phyloP scores from a whole-genome alignment of 176 grass and related monocot species.

The Themeda triandra region DNA sequence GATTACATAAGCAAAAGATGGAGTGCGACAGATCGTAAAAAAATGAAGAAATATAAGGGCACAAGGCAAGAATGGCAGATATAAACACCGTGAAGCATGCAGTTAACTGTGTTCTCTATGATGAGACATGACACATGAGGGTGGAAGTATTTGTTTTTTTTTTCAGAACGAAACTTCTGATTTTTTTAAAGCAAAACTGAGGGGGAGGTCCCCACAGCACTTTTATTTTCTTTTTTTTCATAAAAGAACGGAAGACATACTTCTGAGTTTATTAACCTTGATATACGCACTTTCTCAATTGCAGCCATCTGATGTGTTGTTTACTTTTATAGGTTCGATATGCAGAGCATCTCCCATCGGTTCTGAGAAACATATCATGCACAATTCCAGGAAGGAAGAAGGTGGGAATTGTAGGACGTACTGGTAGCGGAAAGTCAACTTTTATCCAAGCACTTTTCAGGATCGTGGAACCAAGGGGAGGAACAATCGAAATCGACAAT shows the following conservation, averaged over 20 bases:
- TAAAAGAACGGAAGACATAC: not conserved
- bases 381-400: constrained; percentile 88
- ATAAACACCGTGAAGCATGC: not conserved
- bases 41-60: too few relatives aligned
- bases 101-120: not conserved
- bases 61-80: too few relatives aligned
- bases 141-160: not conserved
- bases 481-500: constrained; percentile 78
- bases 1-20: too few relatives aligned
- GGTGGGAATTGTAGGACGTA: constrained; percentile 90
- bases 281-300: not conserved
- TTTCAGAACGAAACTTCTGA: too few relatives aligned
- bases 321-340: constrained; percentile 78
- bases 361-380: constrained; percentile 86
- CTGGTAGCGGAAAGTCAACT: constrained; percentile 91
- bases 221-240: not conserved
- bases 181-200: too few relatives aligned
- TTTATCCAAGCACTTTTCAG: constrained; percentile 88
- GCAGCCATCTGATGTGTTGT: constrained; percentile 15
- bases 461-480: constrained; percentile 75
- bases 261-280: not conserved
- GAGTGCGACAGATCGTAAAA: not conserved
- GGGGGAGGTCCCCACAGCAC: too few relatives aligned
- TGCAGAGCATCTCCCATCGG: constrained; percentile 90
- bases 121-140: not conserved